Evolutionary conservation across 2,329 filamentous ascomycete species (phyloP), one percentile per base, ranked within the genome.

Genomic region (Ophiostoma piceae): DNA sequence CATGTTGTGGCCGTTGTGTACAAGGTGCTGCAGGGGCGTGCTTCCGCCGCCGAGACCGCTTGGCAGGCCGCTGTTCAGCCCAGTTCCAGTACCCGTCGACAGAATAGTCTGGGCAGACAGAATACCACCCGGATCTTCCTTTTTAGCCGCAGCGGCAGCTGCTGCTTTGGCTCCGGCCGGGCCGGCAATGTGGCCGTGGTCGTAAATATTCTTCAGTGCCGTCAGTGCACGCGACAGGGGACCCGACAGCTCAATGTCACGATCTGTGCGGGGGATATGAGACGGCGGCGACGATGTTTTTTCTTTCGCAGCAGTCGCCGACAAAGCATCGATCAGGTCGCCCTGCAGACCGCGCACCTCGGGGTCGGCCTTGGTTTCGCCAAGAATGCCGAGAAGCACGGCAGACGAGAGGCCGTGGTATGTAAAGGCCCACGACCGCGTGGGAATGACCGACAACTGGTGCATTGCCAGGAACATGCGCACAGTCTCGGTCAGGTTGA

Each of bases 391-490:
- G 9, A 90, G 83, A 3, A 90, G 79, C 3, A 90, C 82, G 0
- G 87, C 87, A 0, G 87, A 90, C 9, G 87, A 89, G 8, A 90
- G 81, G 1, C 87, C 87, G 74, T 90, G 87, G 71, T 89, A 89
- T 0, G 87, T 90, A 72, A 89, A 89, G 0, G 87, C 87, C 87
- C 87, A 90, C 70, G 86, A 89, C 35, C 87, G 81, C 0, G 87
- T 90, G 0, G 87, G 87, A 66, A 89, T 89, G 9, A 88, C 85
- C 1, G 87, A 89, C 39, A 90, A 79, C 72, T 88, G 87, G 76
- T 90, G 87, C 87, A 90, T 90, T 19, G 87, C 85, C 29, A 90
- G 79, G 75, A 89, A 90, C 87, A 89, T 90, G 57, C 86, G 84
- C 12, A 90, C 87, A 14, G 87, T 89, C 75, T 89, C 87, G 6